These are phyloP conservation scores for Aurifilum marmelostoma DNA, from an alignment of 2,329 filamentous ascomycete genomes.

Conservation along the genomic window DNA sequence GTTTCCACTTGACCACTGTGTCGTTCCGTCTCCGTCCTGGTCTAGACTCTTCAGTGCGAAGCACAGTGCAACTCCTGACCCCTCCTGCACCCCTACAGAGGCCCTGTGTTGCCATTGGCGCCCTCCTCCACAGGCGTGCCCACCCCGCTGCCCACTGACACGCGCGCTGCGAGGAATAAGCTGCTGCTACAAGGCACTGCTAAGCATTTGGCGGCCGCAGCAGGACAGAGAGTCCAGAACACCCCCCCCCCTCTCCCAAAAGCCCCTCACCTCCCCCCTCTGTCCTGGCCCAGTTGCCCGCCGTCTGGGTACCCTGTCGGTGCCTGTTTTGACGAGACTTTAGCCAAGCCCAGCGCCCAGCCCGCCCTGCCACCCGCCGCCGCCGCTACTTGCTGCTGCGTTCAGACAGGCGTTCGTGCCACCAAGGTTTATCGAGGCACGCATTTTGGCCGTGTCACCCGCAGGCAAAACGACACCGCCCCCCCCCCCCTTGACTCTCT, in stretches of 20 bases:
- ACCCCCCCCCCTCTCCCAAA: neutral
- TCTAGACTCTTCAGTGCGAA: conserved; percentile 8
- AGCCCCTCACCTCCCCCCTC: neutral
- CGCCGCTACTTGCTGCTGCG: neutral
- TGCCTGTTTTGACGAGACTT: neutral
- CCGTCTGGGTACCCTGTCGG: neutral
- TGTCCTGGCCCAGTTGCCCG: neutral
- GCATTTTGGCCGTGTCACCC: neutral
- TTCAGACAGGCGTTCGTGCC: neutral
- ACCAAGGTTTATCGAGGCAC: neutral
- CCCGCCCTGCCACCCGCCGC: neutral
- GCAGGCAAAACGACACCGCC: conserved; percentile 1
- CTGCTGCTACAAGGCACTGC: neutral
- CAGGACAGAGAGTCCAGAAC: neutral
- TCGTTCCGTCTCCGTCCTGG: conserved; percentile 1
- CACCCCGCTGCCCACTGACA: neutral
- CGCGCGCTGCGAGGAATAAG: neutral
- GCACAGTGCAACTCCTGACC: neutral
- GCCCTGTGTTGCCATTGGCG: neutral
- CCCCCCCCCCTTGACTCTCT: neutral
- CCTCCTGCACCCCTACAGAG: neutral
- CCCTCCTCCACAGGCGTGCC: neutral
- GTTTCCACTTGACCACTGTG: neutral
- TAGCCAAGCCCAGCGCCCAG: neutral
- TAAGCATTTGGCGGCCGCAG: neutral